Percentiles rank a stretch among this genome's conserved stretches.
These are phyloP conservation scores for Xylaria sp. DNA, from an alignment of 2,329 filamentous ascomycete species.

Conservation along the genomic window DNA sequence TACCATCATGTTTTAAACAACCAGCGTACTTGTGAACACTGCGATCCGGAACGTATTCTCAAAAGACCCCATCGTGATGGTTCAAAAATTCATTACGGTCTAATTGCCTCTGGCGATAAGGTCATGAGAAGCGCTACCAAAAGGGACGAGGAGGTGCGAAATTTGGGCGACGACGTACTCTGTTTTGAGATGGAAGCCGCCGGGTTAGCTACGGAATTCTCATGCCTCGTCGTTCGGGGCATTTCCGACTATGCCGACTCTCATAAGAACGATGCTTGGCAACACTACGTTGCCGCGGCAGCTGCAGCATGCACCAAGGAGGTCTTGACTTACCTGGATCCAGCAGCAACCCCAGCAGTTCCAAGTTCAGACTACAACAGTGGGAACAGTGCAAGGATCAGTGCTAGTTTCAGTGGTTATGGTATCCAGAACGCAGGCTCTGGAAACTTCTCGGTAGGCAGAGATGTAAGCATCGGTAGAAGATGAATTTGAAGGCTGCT, in stretches of 20 bases:
- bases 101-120: conserved; percentile 19
- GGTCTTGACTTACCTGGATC: conserved; percentile 13
- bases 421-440: not conserved
- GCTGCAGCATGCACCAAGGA: conserved; percentile 29
- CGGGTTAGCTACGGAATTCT: conserved; percentile 17
- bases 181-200: conserved; percentile 35
- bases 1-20: conserved; percentile 20
- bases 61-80: not conserved
- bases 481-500: not conserved
- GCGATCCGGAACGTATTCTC: conserved; percentile 16
- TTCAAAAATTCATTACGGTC: conserved; percentile 20
- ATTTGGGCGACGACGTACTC: conserved; percentile 12
- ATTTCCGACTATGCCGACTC: conserved; percentile 32
- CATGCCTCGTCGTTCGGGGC: conserved; percentile 23
- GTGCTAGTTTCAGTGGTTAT: not conserved
- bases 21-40: conserved; percentile 15
- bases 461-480: not conserved
- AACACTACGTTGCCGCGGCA: conserved; percentile 18
- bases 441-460: not conserved
- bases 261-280: conserved; percentile 30
- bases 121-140: conserved; percentile 9
- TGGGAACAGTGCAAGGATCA: not conserved
- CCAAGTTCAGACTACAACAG: not conserved
- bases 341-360: not conserved
- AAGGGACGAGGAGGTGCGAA: not conserved